These are phyloP conservation scores for Conidiobolus incongruus DNA, from an alignment of 371 early-diverging fungal species.

Conservation along the genomic window DNA sequence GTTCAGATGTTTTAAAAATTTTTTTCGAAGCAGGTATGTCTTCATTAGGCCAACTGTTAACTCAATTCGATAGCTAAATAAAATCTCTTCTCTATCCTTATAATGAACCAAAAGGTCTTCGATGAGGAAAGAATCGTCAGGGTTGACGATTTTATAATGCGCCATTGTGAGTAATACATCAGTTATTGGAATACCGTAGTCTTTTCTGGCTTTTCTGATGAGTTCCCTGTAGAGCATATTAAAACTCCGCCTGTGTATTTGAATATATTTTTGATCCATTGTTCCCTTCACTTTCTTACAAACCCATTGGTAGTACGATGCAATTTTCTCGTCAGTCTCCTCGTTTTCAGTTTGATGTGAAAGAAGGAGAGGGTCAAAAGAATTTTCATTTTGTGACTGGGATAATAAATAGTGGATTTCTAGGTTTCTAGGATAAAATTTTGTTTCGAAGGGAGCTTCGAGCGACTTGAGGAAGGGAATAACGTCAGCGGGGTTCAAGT, in stretches of 20 bases:
- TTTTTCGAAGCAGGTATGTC: conserved; percentile 1
- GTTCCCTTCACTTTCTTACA: conserved; percentile 9
- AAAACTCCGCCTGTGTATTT: conserved; percentile 7
- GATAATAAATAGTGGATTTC: conserved; percentile 13
- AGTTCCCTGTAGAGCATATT: conserved; percentile 13
- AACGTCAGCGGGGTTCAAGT: conserved; percentile 19
- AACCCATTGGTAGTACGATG: conserved; percentile 10
- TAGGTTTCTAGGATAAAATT: conserved; percentile 13
- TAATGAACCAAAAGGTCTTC: neutral
- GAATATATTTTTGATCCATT: conserved; percentile 5
- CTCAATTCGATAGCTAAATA: neutral
- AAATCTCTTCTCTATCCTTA: neutral
- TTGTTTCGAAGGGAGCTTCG: conserved; percentile 14
- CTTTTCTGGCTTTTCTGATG: conserved; percentile 10
- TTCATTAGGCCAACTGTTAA: conserved; percentile 1
- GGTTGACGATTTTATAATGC: conserved; percentile 1
- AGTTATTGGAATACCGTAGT: neutral
- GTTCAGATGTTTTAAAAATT: neutral
- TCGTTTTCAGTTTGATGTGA: neutral
- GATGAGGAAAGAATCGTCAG: conserved; percentile 3
- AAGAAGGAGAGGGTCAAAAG: neutral
- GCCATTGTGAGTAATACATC: neutral
- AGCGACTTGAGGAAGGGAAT: conserved; percentile 21
- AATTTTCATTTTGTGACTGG: too few species aligned
- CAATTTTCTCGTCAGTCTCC: conserved; percentile 6